These are phyloP conservation scores for Amanita rubescens DNA, from an alignment of 768 basidiomycete genomes.

Conservation along the genomic window DNA sequence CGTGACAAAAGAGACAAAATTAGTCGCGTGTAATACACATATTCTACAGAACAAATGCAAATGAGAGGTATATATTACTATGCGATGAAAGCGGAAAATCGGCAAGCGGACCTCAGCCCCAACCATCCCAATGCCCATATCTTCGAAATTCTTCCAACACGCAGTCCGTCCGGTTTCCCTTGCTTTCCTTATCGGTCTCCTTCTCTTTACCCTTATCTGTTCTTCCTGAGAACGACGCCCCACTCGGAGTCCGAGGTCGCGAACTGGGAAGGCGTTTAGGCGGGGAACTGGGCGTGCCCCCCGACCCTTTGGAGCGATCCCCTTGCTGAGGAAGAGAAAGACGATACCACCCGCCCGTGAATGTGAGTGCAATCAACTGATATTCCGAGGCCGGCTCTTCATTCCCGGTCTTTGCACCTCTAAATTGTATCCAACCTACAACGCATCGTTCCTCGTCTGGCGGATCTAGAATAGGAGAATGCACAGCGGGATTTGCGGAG, in stretches of 20 bases:
- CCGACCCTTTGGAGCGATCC: slow-evolving; percentile 14
- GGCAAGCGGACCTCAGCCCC: slow-evolving; percentile 38
- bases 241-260: slow-evolving; percentile 46
- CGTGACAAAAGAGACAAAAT: not conserved
- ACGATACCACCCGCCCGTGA: slow-evolving; percentile 89
- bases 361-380: slow-evolving; percentile 82
- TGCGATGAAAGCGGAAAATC: not conserved
- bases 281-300: slow-evolving; percentile 31
- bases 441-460: slow-evolving; percentile 81
- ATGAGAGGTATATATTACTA: not conserved
- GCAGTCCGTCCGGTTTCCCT: slow-evolving; percentile 54
- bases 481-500: slow-evolving; percentile 52
- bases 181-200: slow-evolving; percentile 54
- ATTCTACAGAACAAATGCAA: slow-evolving; percentile 6
- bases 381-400: slow-evolving; percentile 36
- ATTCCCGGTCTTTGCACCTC: slow-evolving; percentile 28
- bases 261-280: slow-evolving; percentile 30
- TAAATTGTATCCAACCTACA: slow-evolving; percentile 75
- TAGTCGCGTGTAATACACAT: not conserved
- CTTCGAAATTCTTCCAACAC: slow-evolving; percentile 69
- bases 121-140: slow-evolving; percentile 88
- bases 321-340: slow-evolving; percentile 44
- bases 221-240: slow-evolving; percentile 42
- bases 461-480: slow-evolving; percentile 49
- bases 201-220: slow-evolving; percentile 56